Base-by-base conservation (phyloP, 352 stramenopile species). In the Globisporangium canariense region DNA sequence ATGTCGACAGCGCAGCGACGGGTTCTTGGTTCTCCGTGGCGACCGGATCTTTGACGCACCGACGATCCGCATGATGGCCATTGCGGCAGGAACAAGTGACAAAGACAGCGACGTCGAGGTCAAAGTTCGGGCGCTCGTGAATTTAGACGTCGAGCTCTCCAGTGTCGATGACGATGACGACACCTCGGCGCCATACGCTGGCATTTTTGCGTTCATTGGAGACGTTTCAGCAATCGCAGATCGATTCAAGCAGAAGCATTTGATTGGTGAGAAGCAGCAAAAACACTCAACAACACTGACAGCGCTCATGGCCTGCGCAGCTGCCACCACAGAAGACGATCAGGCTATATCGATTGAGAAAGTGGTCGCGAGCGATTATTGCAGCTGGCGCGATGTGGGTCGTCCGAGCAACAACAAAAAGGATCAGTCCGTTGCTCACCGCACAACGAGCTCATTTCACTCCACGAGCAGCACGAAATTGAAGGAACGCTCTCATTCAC, bases 281-380 rank as follows among this genome's bases (percentile, higher is more conserved):
- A 59, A 38, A 46, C 57, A 41, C 41, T 18, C 10, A 5, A 38
- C 63, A 22, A 58, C 36, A 0, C 2, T 65, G 14, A 20, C 18
- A 32, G 36, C 43, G 4, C 28, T 70, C 6, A 30, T 59, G 30
- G 20, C 53, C 14, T 40, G 41, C 22, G 28, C 56, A 9, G 57
- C 45, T 9, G 41, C 53, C 28, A 34, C 47, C 30, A 18, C 28
- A 8, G 43, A 28, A 13, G 30, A 18, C 8, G 16, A 28, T 43
- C 14, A 5, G 8, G 18, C 18, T n/a, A 5, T 41, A 5, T 38
- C 32, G 1, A 22, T 67, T 8, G 62, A 71, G 60, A 68, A 64
- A 43, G 54, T 74, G 38, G 65, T 74, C 7, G 65, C 68, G 25
- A 74, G 68, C 18, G 65, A 74, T 65, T 74, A 72, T 34, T 74